Conservation (phyloP, 345 rosid genomes). For the Boechera stricta region DNA sequence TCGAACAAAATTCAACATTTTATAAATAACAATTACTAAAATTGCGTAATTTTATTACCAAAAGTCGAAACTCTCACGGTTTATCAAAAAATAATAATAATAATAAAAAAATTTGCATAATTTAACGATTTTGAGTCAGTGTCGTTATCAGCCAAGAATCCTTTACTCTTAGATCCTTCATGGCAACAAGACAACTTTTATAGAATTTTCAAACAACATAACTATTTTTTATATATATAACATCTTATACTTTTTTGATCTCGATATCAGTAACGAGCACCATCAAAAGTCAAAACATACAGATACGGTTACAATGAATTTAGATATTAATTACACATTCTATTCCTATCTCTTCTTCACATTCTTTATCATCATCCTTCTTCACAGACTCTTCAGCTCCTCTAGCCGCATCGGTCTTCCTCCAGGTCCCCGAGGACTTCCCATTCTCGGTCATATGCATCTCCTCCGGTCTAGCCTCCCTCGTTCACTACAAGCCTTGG, state of each 20-base stretch:
- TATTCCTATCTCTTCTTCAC: conserved; percentile 33
- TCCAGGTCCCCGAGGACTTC: conserved; percentile 66
- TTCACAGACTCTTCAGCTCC: conserved; percentile 20
- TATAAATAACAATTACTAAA: too few relatives aligned
- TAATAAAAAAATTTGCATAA: not conserved
- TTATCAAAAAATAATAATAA: too few relatives aligned
- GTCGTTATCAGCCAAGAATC: conserved; percentile 31
- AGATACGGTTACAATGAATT: not conserved
- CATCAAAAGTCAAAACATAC: conserved; percentile 9
- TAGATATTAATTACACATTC: conserved; percentile 1
- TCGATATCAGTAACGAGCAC: not conserved
- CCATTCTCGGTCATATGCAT: conserved; percentile 78
- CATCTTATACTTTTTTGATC: not conserved
- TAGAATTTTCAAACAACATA: not conserved
- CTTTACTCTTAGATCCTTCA: conserved; percentile 27
- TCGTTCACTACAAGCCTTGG: conserved; percentile 54
- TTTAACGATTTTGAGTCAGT: not conserved
- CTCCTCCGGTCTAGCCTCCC: conserved; percentile 58
- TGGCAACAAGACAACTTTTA: conserved; percentile 36
- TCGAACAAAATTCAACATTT: too few relatives aligned
- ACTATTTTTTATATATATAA: not conserved
- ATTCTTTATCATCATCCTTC: conserved; percentile 25
- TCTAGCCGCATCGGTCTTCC: conserved; percentile 34
- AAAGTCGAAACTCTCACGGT: too few relatives aligned
- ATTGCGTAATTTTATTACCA: too few relatives aligned